Evolutionary conservation across 441 rosid genomes (phyloP).

Genomic region (Omphalea diandra): DNA sequence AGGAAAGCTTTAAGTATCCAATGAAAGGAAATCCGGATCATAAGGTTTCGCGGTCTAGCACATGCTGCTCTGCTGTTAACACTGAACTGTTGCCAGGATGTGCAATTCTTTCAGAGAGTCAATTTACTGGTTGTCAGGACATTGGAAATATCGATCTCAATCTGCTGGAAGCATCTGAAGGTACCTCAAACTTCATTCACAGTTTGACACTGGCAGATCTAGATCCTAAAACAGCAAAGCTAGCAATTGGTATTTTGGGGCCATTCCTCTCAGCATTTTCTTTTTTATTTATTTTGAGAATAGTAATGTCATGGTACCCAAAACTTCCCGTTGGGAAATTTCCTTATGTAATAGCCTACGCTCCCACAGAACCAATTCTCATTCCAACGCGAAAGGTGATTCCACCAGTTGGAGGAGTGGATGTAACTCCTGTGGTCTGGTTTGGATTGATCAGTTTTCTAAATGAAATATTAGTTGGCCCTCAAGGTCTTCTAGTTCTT

Average conservation of each 20-base stretch:
- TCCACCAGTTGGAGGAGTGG: slow-evolving; percentile 91
- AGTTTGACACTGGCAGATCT: slow-evolving; percentile 50
- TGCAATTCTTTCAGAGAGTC: slow-evolving; percentile 13
- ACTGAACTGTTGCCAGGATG: slow-evolving; percentile 16
- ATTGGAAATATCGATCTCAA: slow-evolving; percentile 12
- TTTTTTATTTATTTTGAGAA: slow-evolving; percentile 70
- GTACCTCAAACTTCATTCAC: slow-evolving; percentile 25
- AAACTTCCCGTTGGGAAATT: slow-evolving; percentile 82
- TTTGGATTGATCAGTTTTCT: slow-evolving; percentile 77
- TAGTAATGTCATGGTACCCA: slow-evolving; percentile 97
- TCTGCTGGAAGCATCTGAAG: slow-evolving; percentile 13
- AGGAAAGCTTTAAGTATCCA: slow-evolving; percentile 30
- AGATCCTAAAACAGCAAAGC: slow-evolving; percentile 76
- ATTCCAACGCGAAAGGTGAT: slow-evolving; percentile 70
- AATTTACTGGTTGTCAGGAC: background rate
- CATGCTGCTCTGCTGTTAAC: slow-evolving; percentile 17
- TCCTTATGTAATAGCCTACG: slow-evolving; percentile 83
- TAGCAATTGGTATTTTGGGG: slow-evolving; percentile 64
- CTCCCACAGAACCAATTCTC: slow-evolving; percentile 90
- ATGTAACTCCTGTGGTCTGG: slow-evolving; percentile 92
- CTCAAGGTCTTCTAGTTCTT: slow-evolving; percentile 83
- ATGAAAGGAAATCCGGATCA: slow-evolving; percentile 17
- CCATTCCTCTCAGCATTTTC: slow-evolving; percentile 72
- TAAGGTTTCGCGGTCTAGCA: slow-evolving; percentile 15
- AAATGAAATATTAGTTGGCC: slow-evolving; percentile 85